Evolutionary conservation across 352 stramenopile species (phyloP).

Genomic region (Globisporangium camurandrum): DNA sequence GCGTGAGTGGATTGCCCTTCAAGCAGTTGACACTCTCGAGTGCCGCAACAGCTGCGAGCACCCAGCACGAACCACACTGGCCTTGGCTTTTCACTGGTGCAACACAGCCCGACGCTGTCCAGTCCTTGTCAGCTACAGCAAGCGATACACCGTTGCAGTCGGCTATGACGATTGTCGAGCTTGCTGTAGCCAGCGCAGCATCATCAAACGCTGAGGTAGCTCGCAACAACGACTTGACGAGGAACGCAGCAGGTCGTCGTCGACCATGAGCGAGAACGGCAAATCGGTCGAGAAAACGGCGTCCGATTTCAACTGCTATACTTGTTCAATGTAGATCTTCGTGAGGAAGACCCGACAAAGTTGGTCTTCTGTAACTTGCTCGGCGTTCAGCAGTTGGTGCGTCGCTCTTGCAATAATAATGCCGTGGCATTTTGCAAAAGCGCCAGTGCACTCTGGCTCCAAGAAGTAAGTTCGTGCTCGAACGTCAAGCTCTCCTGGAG

Average conservation of each 20-base stretch:
- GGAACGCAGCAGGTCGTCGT: conserved; percentile 56
- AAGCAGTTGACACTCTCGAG: conserved; percentile 90
- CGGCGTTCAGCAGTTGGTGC: conserved; percentile 6
- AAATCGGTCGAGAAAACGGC: conserved; percentile 58
- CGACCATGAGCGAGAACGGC: conserved; percentile 66
- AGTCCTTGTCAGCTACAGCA: conserved; percentile 31
- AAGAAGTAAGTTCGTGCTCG: conserved; percentile 29
- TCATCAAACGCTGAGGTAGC: conserved; percentile 2
- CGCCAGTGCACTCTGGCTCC: conserved; percentile 45
- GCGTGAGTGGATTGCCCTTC: conserved; percentile 48
- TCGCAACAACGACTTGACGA: conserved; percentile 34
- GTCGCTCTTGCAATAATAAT: conserved; percentile 21
- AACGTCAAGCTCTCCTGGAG: conserved; percentile 33
- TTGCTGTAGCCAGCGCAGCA: not conserved
- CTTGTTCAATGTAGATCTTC: conserved; percentile 51
- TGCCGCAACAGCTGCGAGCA: conserved; percentile 90
- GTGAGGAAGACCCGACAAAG: conserved; percentile 52
- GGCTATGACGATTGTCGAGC: conserved; percentile 7
- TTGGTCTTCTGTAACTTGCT: conserved; percentile 25
- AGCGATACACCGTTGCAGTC: conserved; percentile 21
- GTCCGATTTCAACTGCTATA: conserved; percentile 40
- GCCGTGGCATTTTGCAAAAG: conserved; percentile 37
- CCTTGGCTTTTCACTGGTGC: conserved; percentile 93
- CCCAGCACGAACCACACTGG: conserved; percentile 96
- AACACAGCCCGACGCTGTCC: conserved; percentile 53